phyloP scores from a whole-genome alignment of 495 filamentous ascomycete species.

The Neurospora tetraspora region DNA sequence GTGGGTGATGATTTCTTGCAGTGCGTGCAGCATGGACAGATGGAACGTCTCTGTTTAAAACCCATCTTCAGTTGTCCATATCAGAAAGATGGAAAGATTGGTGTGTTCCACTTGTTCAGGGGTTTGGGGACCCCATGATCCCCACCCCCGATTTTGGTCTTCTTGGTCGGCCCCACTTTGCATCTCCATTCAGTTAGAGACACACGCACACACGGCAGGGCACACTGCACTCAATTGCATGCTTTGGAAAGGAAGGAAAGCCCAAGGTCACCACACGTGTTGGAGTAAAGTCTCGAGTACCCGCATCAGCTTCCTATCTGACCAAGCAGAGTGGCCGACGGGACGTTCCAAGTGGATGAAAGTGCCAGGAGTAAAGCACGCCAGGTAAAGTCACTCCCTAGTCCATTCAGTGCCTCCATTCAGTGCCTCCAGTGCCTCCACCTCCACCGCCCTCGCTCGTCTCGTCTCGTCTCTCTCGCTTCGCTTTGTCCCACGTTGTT shows the following conservation, averaged over 20 bases:
- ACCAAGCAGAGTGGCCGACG: not conserved
- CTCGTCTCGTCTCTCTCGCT: not conserved
- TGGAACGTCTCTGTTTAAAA: not conserved
- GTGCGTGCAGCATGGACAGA: not conserved
- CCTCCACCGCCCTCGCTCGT: not conserved
- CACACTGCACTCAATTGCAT: not conserved
- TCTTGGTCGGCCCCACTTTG: not conserved
- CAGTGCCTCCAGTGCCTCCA: not conserved
- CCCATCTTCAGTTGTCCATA: not conserved
- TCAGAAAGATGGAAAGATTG: not conserved
- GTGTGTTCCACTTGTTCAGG: not conserved
- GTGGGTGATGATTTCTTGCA: not conserved
- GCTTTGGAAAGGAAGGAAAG: not conserved
- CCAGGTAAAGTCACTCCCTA: not conserved
- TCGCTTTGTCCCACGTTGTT: not conserved
- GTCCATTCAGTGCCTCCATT: not conserved
- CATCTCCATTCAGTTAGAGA: not conserved
- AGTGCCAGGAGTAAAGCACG: not conserved
- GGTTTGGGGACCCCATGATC: not conserved
- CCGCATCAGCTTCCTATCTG: not conserved
- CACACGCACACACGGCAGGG: not conserved
- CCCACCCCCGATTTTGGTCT: not conserved
- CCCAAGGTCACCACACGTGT: not conserved
- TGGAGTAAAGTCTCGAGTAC: not conserved
- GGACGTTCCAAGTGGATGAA: not conserved